Conservation (phyloP, 1,284 basidiomycete species). For the Tremellales sp. region DNA sequence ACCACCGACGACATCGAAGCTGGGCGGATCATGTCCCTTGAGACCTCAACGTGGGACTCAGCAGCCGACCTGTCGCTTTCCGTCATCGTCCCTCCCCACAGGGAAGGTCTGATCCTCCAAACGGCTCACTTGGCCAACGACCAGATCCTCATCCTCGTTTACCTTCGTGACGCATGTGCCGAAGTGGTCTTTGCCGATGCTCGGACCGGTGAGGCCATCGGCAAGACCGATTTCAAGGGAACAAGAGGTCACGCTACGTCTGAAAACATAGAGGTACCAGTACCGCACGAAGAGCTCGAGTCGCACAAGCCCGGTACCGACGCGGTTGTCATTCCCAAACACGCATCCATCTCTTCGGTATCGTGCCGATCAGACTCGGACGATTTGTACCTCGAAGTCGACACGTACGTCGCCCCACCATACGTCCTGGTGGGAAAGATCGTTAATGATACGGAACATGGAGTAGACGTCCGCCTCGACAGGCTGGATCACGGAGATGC, state of each 20-base stretch:
- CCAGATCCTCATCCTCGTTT: conserved; percentile 11
- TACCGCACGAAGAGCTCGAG: conserved; percentile 14
- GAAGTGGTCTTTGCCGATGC: conserved; percentile 15
- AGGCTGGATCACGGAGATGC: conserved; percentile 1
- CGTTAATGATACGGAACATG: background rate
- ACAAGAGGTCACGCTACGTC: conserved; percentile 11
- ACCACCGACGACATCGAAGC: conserved; percentile 11
- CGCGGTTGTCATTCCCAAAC: conserved; percentile 14
- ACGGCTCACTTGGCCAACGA: conserved; percentile 10
- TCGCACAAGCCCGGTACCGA: background rate
- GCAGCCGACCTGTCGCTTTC: conserved; percentile 2
- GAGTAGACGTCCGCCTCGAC: conserved; percentile 10
- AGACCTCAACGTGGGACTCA: conserved; percentile 6
- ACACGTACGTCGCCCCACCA: conserved; percentile 18
- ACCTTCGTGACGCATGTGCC: conserved; percentile 19
- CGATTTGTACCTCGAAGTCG: conserved; percentile 16
- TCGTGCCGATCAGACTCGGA: conserved; percentile 9
- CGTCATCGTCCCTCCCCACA: conserved; percentile 10
- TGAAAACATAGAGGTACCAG: conserved; percentile 8
- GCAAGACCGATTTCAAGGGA: conserved; percentile 8
- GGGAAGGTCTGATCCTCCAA: conserved; percentile 10
- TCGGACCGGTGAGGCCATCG: conserved; percentile 13
- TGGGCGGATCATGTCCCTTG: conserved; percentile 13
- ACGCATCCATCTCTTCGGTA: conserved; percentile 14
- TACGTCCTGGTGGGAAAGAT: conserved; percentile 15